phyloP scores from a whole-genome alignment of 1,284 basidiomycete species.

The Trichosporon sp. region DNA sequence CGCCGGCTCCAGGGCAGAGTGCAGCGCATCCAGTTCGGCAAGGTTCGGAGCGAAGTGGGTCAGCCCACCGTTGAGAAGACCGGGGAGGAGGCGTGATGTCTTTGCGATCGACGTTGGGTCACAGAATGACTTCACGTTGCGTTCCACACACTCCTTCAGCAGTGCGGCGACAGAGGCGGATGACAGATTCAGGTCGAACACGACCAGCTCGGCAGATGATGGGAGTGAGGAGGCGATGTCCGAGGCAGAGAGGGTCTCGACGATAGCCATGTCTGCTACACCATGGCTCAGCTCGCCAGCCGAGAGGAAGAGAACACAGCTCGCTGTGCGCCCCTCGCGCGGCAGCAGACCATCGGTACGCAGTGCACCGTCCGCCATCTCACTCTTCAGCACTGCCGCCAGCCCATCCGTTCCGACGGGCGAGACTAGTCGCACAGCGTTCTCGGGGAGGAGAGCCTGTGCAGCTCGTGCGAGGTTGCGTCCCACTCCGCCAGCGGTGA shows the following conservation, averaged over 20 bases:
- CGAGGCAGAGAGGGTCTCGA: slow-evolving; percentile 58
- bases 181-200: slow-evolving; percentile 79
- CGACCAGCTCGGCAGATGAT: slow-evolving; percentile 64
- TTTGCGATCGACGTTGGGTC: slow-evolving; percentile 87
- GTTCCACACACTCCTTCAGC: slow-evolving; percentile 48
- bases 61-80: slow-evolving; percentile 62
- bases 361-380: slow-evolving; percentile 69
- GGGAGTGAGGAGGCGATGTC: background rate
- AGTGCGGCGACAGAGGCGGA: slow-evolving; percentile 62
- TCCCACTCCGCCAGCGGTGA: slow-evolving; percentile 86
- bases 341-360: slow-evolving; percentile 74
- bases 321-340: slow-evolving; percentile 63
- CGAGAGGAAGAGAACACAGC: slow-evolving; percentile 83
- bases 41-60: slow-evolving; percentile 77
- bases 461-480: slow-evolving; percentile 92
- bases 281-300: slow-evolving; percentile 76
- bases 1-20: slow-evolving; percentile 52
- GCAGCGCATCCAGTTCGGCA: slow-evolving; percentile 71
- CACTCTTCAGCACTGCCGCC: slow-evolving; percentile 65
- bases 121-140: slow-evolving; percentile 55
- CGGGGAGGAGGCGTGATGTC: slow-evolving; percentile 69
- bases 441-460: slow-evolving; percentile 41
- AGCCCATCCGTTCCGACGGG: slow-evolving; percentile 64
- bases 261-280: slow-evolving; percentile 87
- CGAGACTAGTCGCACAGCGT: slow-evolving; percentile 57